phyloP scores from a whole-genome alignment of 2,329 filamentous ascomycete species.

The Colletotrichum liriopes region DNA sequence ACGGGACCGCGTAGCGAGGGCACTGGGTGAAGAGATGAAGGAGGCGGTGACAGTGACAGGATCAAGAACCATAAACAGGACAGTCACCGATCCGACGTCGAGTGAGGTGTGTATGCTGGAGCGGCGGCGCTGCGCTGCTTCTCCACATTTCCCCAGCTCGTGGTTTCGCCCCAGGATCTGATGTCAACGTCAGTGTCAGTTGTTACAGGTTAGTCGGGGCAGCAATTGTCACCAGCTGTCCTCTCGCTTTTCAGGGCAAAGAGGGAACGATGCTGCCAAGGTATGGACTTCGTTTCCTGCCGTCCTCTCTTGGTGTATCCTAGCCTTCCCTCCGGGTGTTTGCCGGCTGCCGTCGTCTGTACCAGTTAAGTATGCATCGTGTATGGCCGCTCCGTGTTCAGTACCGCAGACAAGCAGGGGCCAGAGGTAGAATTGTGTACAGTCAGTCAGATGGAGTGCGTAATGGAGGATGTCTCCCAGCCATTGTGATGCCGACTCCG shows the following conservation, averaged over 20 bases:
- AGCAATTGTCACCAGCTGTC: not conserved
- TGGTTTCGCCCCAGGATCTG: conserved; percentile 12
- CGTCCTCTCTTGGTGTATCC: not conserved
- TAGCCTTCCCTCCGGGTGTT: not conserved
- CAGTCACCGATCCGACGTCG: not conserved
- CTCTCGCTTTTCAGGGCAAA: not conserved
- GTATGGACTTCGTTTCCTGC: not conserved
- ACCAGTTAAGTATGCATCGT: not conserved
- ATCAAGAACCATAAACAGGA: not conserved
- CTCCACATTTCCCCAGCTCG: conserved; percentile 25
- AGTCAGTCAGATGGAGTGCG: not conserved
- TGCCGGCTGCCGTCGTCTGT: not conserved
- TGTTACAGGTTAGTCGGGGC: not conserved
- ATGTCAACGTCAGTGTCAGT: not conserved
- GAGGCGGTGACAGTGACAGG: not conserved
- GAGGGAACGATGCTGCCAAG: not conserved
- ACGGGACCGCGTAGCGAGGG: not conserved
- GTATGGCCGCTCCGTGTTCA: not conserved
- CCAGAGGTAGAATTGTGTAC: not conserved
- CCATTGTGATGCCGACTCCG: not conserved
- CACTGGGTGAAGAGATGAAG: not conserved
- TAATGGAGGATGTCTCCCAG: not conserved
- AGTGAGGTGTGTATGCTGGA: conserved; percentile 1
- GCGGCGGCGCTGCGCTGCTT: not conserved
- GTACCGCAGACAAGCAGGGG: not conserved